Evolutionary conservation across 257 asterid genomes (phyloP).

Genomic region (Verbascum thapsus): DNA sequence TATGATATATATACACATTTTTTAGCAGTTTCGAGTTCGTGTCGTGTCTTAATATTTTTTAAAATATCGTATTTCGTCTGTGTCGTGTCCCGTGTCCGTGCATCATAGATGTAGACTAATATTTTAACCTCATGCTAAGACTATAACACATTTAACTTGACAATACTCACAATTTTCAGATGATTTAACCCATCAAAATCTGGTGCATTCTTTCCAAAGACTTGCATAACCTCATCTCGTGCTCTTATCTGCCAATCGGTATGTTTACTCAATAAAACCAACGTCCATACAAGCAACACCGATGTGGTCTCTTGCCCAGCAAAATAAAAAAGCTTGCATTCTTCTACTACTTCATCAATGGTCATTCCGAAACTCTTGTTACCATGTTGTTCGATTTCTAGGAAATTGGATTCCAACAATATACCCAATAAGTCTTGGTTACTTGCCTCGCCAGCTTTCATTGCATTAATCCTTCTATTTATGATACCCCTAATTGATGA

Average conservation of each 20-base stretch:
- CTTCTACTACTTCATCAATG: constrained; percentile 42
- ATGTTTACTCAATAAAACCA: constrained; percentile 47
- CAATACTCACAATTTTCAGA: constrained; percentile 39
- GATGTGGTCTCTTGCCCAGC: constrained; percentile 69
- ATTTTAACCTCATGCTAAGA: neutral
- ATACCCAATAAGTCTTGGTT: constrained; percentile 46
- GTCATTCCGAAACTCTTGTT: constrained; percentile 43
- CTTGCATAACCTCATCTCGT: constrained; percentile 38
- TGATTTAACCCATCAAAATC: constrained; percentile 32
- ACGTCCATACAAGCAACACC: constrained; percentile 51
- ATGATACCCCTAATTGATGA: constrained; percentile 34
- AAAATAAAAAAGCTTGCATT: constrained; percentile 55
- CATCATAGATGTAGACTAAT: too few species aligned
- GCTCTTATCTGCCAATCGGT: constrained; percentile 48
- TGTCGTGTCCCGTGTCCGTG: too few species aligned
- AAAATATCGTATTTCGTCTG: too few species aligned
- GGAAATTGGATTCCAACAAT: constrained; percentile 44
- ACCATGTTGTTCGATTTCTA: constrained; percentile 40
- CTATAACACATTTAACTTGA: neutral
- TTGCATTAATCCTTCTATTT: constrained; percentile 38
- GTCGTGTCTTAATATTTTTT: too few species aligned
- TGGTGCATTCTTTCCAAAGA: constrained; percentile 37
- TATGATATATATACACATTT: too few species aligned
- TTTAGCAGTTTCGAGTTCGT: too few species aligned
- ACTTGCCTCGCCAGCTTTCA: constrained; percentile 37